These are phyloP conservation scores for Cercospora nicotianae DNA, from an alignment of 2,329 filamentous ascomycete genomes.

Conservation along the genomic window DNA sequence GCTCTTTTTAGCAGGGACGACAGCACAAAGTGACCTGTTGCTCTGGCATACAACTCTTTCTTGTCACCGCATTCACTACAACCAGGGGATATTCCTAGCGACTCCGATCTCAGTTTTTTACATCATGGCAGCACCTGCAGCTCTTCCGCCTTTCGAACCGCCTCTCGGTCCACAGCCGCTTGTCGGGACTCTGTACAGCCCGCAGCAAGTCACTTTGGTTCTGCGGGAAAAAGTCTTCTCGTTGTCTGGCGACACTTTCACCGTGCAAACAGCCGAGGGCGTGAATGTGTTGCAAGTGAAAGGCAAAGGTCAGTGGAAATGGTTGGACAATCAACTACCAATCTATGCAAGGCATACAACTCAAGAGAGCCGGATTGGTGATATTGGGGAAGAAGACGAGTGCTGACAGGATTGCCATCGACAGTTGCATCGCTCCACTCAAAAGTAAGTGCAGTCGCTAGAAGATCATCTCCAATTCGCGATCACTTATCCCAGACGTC, in stretches of 20 bases:
- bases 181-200: constrained; percentile 30
- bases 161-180: constrained; percentile 36
- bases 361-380: background rate
- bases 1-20: background rate
- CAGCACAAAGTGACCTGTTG: background rate
- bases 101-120: background rate
- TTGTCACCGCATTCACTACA: background rate
- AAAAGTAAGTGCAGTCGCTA: background rate
- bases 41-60: background rate
- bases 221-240: constrained; percentile 60
- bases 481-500: background rate
- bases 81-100: background rate
- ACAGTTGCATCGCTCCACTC: constrained; percentile 52
- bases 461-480: background rate
- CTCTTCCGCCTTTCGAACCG: constrained; percentile 31
- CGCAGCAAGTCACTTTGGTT: constrained; percentile 46
- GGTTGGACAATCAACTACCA: background rate
- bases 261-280: constrained; percentile 58
- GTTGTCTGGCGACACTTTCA: constrained; percentile 64
- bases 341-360: background rate
- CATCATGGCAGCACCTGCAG: constrained; percentile 6
- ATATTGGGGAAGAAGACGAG: background rate
- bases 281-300: constrained; percentile 57
- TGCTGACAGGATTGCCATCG: background rate
- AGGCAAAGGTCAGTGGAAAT: constrained; percentile 44